Conservation (phyloP, 2,329 filamentous ascomycete species). For the Teratosphaeria epicoccoides region DNA sequence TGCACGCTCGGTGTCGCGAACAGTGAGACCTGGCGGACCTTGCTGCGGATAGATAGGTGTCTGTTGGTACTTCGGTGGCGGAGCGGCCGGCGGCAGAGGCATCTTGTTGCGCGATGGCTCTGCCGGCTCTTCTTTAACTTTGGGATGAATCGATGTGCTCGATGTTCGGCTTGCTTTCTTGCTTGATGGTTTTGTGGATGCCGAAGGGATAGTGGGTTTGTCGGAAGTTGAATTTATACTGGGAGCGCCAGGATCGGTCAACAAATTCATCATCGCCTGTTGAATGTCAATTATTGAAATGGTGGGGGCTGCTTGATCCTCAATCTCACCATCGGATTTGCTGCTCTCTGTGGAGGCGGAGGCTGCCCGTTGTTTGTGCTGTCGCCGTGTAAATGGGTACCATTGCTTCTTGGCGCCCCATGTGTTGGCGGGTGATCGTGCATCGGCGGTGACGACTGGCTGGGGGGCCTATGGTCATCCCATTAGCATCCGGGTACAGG, state of each 20-base stretch:
- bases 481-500: neutral
- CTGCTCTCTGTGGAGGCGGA: constrained; percentile 23
- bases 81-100: constrained; percentile 1
- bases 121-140: constrained; percentile 10
- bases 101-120: constrained; percentile 6
- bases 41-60: constrained; percentile 15
- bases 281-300: constrained; percentile 71
- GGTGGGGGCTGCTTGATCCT: constrained; percentile 13
- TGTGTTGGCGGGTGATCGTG: constrained; percentile 20
- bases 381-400: constrained; percentile 17
- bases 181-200: constrained; percentile 7
- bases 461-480: constrained; percentile 6
- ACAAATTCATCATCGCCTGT: constrained; percentile 81
- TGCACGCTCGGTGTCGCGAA: constrained; percentile 47
- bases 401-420: constrained; percentile 19
- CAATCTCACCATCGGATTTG: neutral
- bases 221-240: neutral
- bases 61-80: constrained; percentile 1
- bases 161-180: constrained; percentile 20
- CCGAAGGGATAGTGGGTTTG: neutral
- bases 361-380: constrained; percentile 17
- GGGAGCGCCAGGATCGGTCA: constrained; percentile 52
- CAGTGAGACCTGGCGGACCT: constrained; percentile 26
- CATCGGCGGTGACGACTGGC: constrained; percentile 16
- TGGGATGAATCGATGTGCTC: constrained; percentile 15